Base-by-base conservation (phyloP, 2,329 filamentous ascomycete species). In the Alternaria panax region DNA sequence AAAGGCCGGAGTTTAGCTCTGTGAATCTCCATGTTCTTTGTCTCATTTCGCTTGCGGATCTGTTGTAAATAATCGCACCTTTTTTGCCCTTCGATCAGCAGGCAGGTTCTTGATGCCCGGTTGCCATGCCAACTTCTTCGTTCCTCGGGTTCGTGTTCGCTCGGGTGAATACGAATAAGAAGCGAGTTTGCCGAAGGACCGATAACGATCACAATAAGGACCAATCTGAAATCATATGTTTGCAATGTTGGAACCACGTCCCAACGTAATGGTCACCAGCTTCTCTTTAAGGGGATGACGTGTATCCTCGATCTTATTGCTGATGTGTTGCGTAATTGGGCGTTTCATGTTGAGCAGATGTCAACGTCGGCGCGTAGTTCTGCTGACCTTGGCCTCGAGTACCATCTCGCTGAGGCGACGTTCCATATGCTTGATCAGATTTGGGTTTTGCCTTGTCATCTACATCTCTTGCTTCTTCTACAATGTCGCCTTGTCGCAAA, bases 21-120 rank as follows among this genome's bases (percentile, higher is more conserved):
- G 74, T 72, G 73, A 76, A 28, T 59, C 52, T 36, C 32, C 14
- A 48, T 48, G 28, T 34, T 48, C 45, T 48, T 32, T 48, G 34
- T 65, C 72, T 77, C 74, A 78, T 78, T 69, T 78, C 75, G 75
- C 73, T 76, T 76, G 65, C 51, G 57, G 69, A 55, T 69, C 67
- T 67, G 66, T 65, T 68, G 68, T 66, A 65, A 63, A 65, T 59
- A 43, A 53, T 34, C 34, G 50, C 42, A 58, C 45, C 47, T 43
- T 54, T 36, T 46, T 28, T 32, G 28, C 7, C 25, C 16, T 30
- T 24, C 12, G 5, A 27, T 48, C 30, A 48, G 45, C 30, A 48
- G 24, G 45, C 45, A 34, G 45, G 28, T 36, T 25, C 30, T 36
- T 36, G 28, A 18, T 43, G 51, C 41, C 28, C 28, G 46, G 55